Evolutionary conservation across 2,329 filamentous ascomycete genomes (phyloP), one percentile per base, ranked within the genome.

Genomic region (Alternaria ethzedia): DNA sequence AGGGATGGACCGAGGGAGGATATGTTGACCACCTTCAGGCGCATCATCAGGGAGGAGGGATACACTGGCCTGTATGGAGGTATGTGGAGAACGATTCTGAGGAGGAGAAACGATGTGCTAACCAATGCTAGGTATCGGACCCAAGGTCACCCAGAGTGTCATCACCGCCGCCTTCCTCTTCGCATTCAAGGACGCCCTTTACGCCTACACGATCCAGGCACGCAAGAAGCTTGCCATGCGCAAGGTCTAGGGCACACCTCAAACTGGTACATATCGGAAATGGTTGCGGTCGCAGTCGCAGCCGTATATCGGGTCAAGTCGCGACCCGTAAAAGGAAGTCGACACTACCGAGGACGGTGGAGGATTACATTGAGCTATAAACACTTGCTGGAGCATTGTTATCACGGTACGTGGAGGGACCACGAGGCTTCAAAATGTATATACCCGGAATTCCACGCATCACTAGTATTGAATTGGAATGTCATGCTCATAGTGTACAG

Each of bases 91-190:
- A 10, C n/a, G 3, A 2, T 5, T 23, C 17, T 3, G 8, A 5
- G 3, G 4, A 8, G 5, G 4, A 36, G 13, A 11, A 9, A 5
- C 32, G 54, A 2, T 15, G 21, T 44, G 6, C 65, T 74, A 54
- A 74, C 45, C 4, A 8, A 17, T 36, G 6, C 8, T 69, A 97
- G 94, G 95, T 57, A 97, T 99, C 76, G 94, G 90, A 21, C 94
- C 96, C 71, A 99, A 99, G 86, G 91, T 99, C 70, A 94, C 94
- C 20, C 96, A 99, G 83, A 97, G 94, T 78, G 96, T 98, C 49
- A 87, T 99, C 66, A 99, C 96, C 5, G 96, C 96, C 6, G 96
- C 96, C 3, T 94, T 98, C 82, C 84, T 99, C 62, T 99, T 99
- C 79, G 96, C 94, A 2, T 97, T 99, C 85, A 99, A 99, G 86